phyloP scores from a whole-genome alignment of 75 land plant genomes.

The Pinus tabuliformis region DNA sequence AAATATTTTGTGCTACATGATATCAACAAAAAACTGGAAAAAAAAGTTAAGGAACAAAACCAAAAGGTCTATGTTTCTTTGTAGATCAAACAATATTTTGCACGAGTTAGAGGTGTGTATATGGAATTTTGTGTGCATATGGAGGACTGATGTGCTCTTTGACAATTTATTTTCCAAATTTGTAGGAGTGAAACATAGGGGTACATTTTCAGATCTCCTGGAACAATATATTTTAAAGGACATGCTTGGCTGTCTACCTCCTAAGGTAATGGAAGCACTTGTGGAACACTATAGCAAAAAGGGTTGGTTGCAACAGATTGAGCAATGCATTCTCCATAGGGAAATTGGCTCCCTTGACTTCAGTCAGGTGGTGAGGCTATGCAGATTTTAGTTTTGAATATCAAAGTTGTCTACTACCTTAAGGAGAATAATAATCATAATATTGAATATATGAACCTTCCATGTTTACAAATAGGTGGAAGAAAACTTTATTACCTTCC shows the following conservation, averaged over 20 bases:
- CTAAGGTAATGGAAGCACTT: slow-evolving; percentile 89
- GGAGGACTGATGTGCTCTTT: slow-evolving; percentile 81
- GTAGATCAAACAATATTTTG: slow-evolving; percentile 79
- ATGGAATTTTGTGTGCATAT: slow-evolving; percentile 97
- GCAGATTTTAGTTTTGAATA: slow-evolving; percentile 23
- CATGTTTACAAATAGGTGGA: slow-evolving; percentile 76
- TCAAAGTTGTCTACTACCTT: slow-evolving; percentile 63
- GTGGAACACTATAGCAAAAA: slow-evolving; percentile 88
- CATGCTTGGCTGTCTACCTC: too few relatives aligned
- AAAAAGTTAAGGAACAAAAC: slow-evolving; percentile 7
- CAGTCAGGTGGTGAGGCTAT: slow-evolving; percentile 93
- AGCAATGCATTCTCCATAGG: slow-evolving; percentile 67
- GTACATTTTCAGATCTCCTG: slow-evolving; percentile 91
- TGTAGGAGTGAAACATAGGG: slow-evolving; percentile 74
- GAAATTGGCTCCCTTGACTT: slow-evolving; percentile 96
- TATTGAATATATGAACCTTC: slow-evolving; percentile 64
- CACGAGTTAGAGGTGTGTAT: slow-evolving; percentile 98
- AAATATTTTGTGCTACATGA: too few relatives aligned
- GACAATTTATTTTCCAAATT: slow-evolving; percentile 81
- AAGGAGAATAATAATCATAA: slow-evolving; percentile 69
- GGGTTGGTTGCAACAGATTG: too few relatives aligned
- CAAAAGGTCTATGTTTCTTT: slow-evolving; percentile 14
- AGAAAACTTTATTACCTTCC: slow-evolving; percentile 83
- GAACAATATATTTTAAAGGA: slow-evolving; percentile 72
- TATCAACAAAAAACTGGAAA: slow-evolving; percentile 9